Base-by-base conservation (phyloP, 495 filamentous ascomycete genomes). In the Podospora bellae-mahoneyi region DNA sequence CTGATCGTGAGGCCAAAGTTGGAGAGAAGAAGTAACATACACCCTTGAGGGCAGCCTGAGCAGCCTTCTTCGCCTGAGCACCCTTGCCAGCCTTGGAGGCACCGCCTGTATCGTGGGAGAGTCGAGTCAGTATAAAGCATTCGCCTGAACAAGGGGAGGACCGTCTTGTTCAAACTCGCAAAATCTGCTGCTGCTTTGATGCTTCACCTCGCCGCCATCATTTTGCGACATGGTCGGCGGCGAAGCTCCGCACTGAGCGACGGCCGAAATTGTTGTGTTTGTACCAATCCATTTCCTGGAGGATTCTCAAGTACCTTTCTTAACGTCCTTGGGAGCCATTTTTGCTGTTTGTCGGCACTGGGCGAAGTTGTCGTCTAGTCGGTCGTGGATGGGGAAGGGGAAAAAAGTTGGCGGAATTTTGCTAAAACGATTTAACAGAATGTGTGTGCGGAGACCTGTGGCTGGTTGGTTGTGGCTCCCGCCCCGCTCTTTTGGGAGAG, bases 41-140 rank as follows among this genome's bases (percentile, higher is more conserved):
- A 80, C 93, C 93, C 82, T 89, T 89, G 73, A 96, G 88, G 76
- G 94, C 91, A 78, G 95, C 91, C 86, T 97, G 97, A 77, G 96
- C 91, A 76, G 95, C 95, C 78, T 89, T 88, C 76, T 87, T 89
- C 84, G 96, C 95, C 87, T 96, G 86, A 74, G 81, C 78, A 76
- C 86, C 84, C 84, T 89, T 91, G 75, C 81, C 79, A 71, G 86
- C 82, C 84, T 89, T 92, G 69, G 88, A 81, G 84, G 82, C 81
- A 73, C 80, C 82, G 73, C 76, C 76, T 78, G 67, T 74, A 32
- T 67, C 65, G 27, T 69, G 56, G 68, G 66, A 73, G 62, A 71
- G 66, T 55, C 63, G 67, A 68, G 66, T 75, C 73, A 77, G 75
- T 72, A 77, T 73, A 62, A 74, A 76, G 75, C 75, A 77, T 76